Evolutionary conservation across 176 grass and related monocot genomes (phyloP).

Genomic region (Oryza australiensis): DNA sequence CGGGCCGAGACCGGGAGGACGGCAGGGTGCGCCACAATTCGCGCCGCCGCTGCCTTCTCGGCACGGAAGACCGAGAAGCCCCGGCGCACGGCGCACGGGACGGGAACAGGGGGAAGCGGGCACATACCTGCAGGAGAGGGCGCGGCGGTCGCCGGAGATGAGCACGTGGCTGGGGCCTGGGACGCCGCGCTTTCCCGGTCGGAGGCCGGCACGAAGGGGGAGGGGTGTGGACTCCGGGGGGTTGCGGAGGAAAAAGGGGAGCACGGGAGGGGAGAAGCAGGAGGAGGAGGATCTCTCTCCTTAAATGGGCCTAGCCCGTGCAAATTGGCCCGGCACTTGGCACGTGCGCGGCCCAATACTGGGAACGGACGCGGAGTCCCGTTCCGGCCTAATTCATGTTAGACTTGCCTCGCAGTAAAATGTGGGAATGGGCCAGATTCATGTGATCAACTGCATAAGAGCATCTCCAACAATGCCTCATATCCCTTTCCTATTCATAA

Average conservation of each 20-base stretch:
- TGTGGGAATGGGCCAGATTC: too few species aligned
- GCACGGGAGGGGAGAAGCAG: not conserved
- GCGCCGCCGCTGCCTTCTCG: not conserved
- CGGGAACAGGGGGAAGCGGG: not conserved
- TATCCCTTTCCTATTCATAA: too few species aligned
- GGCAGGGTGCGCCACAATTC: not conserved
- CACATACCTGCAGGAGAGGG: not conserved
- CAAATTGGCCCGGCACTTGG: too few species aligned
- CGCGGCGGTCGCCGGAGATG: not conserved
- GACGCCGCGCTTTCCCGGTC: not conserved
- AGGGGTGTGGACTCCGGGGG: too few species aligned
- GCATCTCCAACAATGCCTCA: too few species aligned
- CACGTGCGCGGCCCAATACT: too few species aligned
- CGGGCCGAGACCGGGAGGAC: not conserved
- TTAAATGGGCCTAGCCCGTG: too few species aligned
- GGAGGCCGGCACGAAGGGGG: not conserved
- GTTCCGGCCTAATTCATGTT: too few species aligned
- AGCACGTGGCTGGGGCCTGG: not conserved
- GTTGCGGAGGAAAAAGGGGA: not conserved
- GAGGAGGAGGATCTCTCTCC: too few species aligned
- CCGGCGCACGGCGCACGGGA: not conserved
- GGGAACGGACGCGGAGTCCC: too few species aligned
- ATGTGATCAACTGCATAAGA: too few species aligned
- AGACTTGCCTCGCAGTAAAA: too few species aligned
- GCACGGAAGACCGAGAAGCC: not conserved